A percentile compares a stretch with the other conserved stretches of the same genome.
phyloP scores from a whole-genome alignment of 495 filamentous ascomycete species.

The Friedmanniomyces endolithicus region DNA sequence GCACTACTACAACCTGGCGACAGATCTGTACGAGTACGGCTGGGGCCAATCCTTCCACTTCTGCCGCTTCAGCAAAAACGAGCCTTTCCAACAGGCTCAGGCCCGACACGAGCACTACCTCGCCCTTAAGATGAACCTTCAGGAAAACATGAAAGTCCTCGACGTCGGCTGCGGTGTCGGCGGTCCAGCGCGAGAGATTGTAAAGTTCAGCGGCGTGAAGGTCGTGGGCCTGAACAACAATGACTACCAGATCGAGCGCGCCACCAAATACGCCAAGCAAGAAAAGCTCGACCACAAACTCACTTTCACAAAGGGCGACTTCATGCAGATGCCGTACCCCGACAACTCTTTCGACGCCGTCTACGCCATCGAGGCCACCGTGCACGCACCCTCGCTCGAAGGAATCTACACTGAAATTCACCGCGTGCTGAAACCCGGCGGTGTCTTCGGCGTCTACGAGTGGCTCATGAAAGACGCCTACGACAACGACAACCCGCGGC shows the following conservation, averaged over 20 bases:
- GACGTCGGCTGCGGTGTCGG: constrained; percentile 98
- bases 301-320: constrained; percentile 88
- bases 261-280: constrained; percentile 67
- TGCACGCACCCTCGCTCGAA: constrained; percentile 87
- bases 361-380: constrained; percentile 95
- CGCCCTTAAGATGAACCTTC: constrained; percentile 74
- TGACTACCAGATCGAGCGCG: constrained; percentile 97
- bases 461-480: constrained; percentile 98
- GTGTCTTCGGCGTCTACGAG: constrained; percentile 94
- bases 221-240: constrained; percentile 97
- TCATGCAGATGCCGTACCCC: constrained; percentile 99
- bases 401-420: constrained; percentile 91
- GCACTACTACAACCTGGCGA: constrained; percentile 98
- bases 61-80: constrained; percentile 84
- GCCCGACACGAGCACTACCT: constrained; percentile 98
- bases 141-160: constrained; percentile 75
- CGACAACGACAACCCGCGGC: constrained; percentile 75
- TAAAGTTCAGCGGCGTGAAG: constrained; percentile 84
- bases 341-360: constrained; percentile 88
- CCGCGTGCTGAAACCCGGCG: constrained; percentile 92
- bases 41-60: constrained; percentile 97
- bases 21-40: constrained; percentile 93
- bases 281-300: constrained; percentile 74
- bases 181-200: constrained; percentile 93
- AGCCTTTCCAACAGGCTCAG: constrained; percentile 85